Conservation (phyloP, 257 asterid species). For the Mentha longifolia region DNA sequence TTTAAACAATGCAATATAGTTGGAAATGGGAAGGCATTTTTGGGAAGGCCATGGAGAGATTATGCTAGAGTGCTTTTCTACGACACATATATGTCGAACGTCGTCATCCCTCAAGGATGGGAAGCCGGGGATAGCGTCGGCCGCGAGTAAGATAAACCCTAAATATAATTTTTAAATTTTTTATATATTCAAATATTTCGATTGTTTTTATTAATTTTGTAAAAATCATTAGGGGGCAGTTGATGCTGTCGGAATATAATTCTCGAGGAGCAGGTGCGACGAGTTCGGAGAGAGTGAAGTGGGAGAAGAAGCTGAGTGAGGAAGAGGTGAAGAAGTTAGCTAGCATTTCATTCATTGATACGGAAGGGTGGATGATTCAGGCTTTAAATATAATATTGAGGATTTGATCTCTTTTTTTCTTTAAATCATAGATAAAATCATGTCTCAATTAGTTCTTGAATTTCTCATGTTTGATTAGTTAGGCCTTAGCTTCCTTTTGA, state of each 20-base stretch:
- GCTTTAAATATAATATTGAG: slow-evolving; percentile 14
- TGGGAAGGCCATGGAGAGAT: slow-evolving; percentile 79
- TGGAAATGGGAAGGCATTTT: slow-evolving; percentile 45
- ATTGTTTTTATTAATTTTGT: no score
- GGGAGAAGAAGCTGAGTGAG: slow-evolving; percentile 49
- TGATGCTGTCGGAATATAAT: slow-evolving; percentile 55
- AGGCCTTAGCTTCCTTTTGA: no score
- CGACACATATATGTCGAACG: slow-evolving; percentile 47
- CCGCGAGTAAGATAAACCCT: slow-evolving; percentile 42
- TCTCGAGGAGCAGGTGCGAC: slow-evolving; percentile 62
- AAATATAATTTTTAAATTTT: no score
- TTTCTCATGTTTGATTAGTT: no score
- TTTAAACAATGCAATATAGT: slow-evolving; percentile 48
- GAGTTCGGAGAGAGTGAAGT: slow-evolving; percentile 49
- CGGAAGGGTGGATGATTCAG: slow-evolving; percentile 61
- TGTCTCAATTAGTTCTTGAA: no score
- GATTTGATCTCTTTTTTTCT: not conserved
- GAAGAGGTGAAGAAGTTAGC: slow-evolving; percentile 30
- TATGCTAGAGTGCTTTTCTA: slow-evolving; percentile 70
- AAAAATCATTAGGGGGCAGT: slow-evolving; percentile 34
- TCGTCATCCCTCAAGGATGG: slow-evolving; percentile 79
- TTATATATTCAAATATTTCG: no score
- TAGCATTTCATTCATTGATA: slow-evolving; percentile 53
- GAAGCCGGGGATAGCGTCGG: slow-evolving; percentile 48
- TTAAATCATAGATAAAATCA: not conserved